phyloP scores from a whole-genome alignment of 2,329 filamentous ascomycete genomes.

The Aspergillus transmontanensis region DNA sequence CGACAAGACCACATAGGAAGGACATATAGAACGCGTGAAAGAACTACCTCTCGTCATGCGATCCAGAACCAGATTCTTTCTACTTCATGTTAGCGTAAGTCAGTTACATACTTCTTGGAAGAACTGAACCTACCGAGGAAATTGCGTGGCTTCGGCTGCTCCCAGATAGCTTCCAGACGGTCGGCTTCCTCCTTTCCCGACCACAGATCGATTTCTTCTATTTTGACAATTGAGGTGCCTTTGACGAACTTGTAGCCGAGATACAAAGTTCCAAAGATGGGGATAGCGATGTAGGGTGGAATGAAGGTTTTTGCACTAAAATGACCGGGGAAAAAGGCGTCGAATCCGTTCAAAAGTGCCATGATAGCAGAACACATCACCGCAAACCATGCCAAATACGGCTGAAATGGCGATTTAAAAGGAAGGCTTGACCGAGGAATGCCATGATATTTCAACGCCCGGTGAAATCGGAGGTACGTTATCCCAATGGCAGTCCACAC shows the following conservation, averaged over 20 bases:
- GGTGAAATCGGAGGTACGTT: conserved; percentile 56
- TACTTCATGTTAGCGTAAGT: conserved; percentile 1
- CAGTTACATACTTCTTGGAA: too few relatives aligned
- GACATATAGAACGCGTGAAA: neutral
- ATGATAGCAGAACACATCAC: conserved; percentile 60
- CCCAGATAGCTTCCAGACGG: conserved; percentile 30
- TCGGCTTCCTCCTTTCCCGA: conserved; percentile 30
- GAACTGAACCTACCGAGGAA: conserved; percentile 24
- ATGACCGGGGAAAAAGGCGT: conserved; percentile 32
- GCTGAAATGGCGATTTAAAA: conserved; percentile 51
- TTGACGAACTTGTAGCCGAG: conserved; percentile 41
- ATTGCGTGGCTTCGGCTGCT: conserved; percentile 34
- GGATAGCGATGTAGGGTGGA: conserved; percentile 61
- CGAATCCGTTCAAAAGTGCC: conserved; percentile 69
- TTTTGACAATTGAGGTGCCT: conserved; percentile 34
- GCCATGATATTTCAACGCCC: conserved; percentile 44
- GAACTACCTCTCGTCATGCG: neutral
- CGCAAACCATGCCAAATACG: conserved; percentile 61
- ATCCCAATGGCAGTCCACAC: conserved; percentile 63
- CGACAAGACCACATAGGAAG: neutral
- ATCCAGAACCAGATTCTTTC: conserved; percentile 41
- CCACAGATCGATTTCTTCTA: conserved; percentile 31
- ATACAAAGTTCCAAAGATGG: conserved; percentile 56
- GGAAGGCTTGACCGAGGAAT: conserved; percentile 43
- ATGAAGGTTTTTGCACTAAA: conserved; percentile 60